Conservation (phyloP, 169 alveolate genomes). For the Plasmodium billcollinsi region DNA sequence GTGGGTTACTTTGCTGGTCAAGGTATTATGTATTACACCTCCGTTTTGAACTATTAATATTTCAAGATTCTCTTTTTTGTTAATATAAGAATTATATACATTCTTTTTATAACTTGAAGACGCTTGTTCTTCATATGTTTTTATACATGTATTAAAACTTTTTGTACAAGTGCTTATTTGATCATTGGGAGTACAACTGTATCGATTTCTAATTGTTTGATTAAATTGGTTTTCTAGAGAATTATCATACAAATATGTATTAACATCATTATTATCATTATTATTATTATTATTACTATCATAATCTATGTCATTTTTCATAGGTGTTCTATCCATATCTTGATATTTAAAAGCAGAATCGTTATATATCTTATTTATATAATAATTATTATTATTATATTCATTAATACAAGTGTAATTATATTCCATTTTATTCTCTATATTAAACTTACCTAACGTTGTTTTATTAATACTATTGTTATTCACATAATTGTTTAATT, state of each 20-base stretch:
- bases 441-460: not conserved
- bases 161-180: not conserved
- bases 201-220: too few relatives aligned
- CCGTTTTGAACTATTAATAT: conserved; percentile 70
- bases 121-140: not conserved
- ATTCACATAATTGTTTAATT: not conserved
- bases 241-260: too few relatives aligned
- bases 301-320: not conserved
- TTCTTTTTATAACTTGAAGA: not conserved
- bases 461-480: not conserved
- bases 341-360: not conserved
- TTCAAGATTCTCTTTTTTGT: conserved; percentile 68
- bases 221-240: too few relatives aligned
- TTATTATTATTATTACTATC: not conserved
- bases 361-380: not conserved
- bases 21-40: conserved; percentile 55
- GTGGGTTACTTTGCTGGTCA: conserved; percentile 61
- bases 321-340: conserved; percentile 31
- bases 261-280: not conserved
- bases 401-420: not conserved
- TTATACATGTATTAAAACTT: conserved; percentile 30
- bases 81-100: conserved; percentile 41
- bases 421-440: not conserved
- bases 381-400: not conserved
- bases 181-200: too few relatives aligned